These are phyloP conservation scores for Phytophthora sojae DNA, from an alignment of 352 stramenopile species.

Conservation along the genomic window DNA sequence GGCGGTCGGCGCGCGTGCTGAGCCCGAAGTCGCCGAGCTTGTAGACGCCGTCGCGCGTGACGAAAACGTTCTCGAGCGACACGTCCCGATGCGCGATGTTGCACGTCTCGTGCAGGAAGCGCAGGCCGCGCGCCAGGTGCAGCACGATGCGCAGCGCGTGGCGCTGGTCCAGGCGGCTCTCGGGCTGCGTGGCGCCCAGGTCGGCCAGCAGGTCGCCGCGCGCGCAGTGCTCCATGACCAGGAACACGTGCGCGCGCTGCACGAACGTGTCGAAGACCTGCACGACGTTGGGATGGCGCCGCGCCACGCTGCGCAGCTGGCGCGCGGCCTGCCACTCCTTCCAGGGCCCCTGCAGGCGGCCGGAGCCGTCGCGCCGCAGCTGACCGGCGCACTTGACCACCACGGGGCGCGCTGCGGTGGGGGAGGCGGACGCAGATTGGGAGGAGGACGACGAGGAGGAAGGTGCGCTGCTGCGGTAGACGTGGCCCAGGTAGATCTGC, in stretches of 20 bases:
- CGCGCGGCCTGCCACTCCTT: slow-evolving; percentile 39
- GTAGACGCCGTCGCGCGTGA: slow-evolving; percentile 43
- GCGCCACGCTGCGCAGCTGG: slow-evolving; percentile 19
- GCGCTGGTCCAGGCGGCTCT: slow-evolving; percentile 29
- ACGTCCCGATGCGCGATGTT: slow-evolving; percentile 59
- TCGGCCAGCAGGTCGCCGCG: slow-evolving; percentile 54
- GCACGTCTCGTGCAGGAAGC: slow-evolving; percentile 37
- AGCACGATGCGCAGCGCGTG: slow-evolving; percentile 42
- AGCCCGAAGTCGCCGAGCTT: slow-evolving; percentile 72
- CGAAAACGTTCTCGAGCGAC: slow-evolving; percentile 72
- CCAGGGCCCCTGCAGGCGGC: slow-evolving; percentile 28
- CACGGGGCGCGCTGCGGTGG: slow-evolving; percentile 10
- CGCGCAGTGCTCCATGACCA: slow-evolving; percentile 69
- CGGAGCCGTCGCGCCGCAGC: slow-evolving; percentile 24
- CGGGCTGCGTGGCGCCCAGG: slow-evolving; percentile 37
- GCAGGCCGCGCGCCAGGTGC: slow-evolving; percentile 43
- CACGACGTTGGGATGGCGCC: slow-evolving; percentile 50
- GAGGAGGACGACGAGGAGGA: too few relatives aligned
- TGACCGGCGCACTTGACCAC: slow-evolving; percentile 41
- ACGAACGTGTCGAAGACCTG: slow-evolving; percentile 46
- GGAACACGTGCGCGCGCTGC: slow-evolving; percentile 40
- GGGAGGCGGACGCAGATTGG: too few relatives aligned
- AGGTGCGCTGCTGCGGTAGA: slow-evolving; percentile 7
- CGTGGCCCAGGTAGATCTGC: slow-evolving; percentile 42
- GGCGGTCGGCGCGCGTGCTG: slow-evolving; percentile 35